A percentile compares a stretch with the other conserved stretches of the same genome.
Conservation (phyloP, 192 early-diverging fungal genomes). For the Jimgerdemannia flammicorona region DNA sequence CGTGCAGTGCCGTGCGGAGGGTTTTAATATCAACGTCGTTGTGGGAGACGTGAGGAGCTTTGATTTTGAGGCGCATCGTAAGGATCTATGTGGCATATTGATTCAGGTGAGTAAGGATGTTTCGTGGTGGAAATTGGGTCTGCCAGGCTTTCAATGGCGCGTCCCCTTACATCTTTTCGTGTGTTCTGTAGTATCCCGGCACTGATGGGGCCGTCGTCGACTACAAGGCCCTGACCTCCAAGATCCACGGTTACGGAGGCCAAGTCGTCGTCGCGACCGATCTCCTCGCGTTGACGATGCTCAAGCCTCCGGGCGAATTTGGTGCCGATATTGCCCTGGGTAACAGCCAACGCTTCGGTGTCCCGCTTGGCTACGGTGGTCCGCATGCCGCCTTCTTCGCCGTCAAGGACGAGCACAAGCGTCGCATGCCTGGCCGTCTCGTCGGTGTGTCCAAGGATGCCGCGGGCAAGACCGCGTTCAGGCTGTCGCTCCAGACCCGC, state of each 20-base stretch:
- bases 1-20: slow-evolving; percentile 90
- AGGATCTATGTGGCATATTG: slow-evolving; percentile 84
- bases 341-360: slow-evolving; percentile 97
- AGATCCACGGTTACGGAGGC: slow-evolving; percentile 75
- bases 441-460: slow-evolving; percentile 96
- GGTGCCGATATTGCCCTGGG: slow-evolving; percentile 98
- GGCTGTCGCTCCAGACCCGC: slow-evolving; percentile 93
- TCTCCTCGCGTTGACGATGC: slow-evolving; percentile 84
- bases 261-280: slow-evolving; percentile 94
- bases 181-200: slow-evolving; percentile 79
- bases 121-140: not conserved
- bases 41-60: slow-evolving; percentile 78
- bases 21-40: slow-evolving; percentile 89
- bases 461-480: slow-evolving; percentile 83
- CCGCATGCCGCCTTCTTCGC: slow-evolving; percentile 99
- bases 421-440: slow-evolving; percentile 93
- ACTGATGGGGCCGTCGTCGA: slow-evolving; percentile 84
- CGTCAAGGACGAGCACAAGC: slow-evolving; percentile 86
- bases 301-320: slow-evolving; percentile 93
- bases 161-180: slow-evolving; percentile 16
- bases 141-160: slow-evolving; percentile 6
- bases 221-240: slow-evolving; percentile 73
- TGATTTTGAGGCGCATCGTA: slow-evolving; percentile 71
- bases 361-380: slow-evolving; percentile 97
- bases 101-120: slow-evolving; percentile 68